Percentiles rank a stretch among this genome's conserved stretches.
Conservation (phyloP, 768 basidiomycete genomes). For the Naganishia vaughanmartiniae region DNA sequence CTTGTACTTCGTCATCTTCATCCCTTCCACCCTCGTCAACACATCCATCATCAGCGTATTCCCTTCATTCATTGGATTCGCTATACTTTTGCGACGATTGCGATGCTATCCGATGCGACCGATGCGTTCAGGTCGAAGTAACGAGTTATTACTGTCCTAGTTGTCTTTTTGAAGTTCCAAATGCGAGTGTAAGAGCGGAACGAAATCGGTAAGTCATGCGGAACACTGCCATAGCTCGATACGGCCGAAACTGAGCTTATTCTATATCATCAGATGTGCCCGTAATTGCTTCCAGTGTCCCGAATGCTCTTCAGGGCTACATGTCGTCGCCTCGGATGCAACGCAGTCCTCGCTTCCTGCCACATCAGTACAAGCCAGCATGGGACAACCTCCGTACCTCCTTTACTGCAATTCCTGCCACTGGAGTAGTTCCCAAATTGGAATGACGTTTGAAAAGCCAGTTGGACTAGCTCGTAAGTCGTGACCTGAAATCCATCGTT, state of each 20-base stretch:
- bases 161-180: constrained; percentile 96
- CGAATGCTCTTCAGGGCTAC: constrained; percentile 59
- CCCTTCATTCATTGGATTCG: constrained; percentile 76
- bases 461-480: constrained; percentile 84
- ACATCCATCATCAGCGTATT: constrained; percentile 65
- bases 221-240: background rate
- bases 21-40: constrained; percentile 1
- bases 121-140: constrained; percentile 88
- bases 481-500: background rate
- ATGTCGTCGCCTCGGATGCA: constrained; percentile 60
- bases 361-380: constrained; percentile 51
- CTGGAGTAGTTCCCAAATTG: constrained; percentile 91
- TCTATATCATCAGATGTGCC: constrained; percentile 68
- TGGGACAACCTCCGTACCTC: constrained; percentile 85
- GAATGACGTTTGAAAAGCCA: constrained; percentile 91
- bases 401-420: constrained; percentile 87
- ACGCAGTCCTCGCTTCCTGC: constrained; percentile 55
- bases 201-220: constrained; percentile 72
- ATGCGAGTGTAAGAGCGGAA: constrained; percentile 95
- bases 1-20: background rate
- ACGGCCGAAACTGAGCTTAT: background rate
- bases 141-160: constrained; percentile 97
- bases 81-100: constrained; percentile 99
- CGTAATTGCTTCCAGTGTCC: constrained; percentile 98
- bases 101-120: constrained; percentile 87